Evolutionary conservation across 257 asterid species (phyloP).

Genomic region (Ophiorrhiza pumila): DNA sequence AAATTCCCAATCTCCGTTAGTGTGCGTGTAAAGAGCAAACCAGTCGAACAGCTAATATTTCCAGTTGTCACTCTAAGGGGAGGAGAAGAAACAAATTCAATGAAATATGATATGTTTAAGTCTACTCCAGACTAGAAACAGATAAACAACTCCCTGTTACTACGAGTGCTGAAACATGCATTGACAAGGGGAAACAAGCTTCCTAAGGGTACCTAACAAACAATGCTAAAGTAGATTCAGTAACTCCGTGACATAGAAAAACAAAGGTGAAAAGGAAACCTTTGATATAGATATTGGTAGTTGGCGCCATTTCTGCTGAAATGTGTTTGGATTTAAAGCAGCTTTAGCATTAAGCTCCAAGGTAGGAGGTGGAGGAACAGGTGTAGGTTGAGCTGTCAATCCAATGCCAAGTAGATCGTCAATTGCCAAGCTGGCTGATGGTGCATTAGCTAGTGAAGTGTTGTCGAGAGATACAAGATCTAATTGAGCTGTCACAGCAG

Average conservation of each 20-base stretch:
- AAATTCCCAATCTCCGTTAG: no score
- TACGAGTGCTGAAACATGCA: no score
- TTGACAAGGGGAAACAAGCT: not conserved
- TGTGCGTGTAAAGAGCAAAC: no score
- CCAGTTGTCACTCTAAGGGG: no score
- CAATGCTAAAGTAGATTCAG: not conserved
- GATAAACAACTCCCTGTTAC: no score
- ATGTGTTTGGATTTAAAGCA: constrained; percentile 56
- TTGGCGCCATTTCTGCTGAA: constrained; percentile 99
- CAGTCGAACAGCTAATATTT: no score
- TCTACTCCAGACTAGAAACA: no score
- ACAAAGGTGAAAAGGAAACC: constrained; percentile 36
- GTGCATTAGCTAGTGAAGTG: constrained; percentile 38
- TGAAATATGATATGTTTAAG: no score
- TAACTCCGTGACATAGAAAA: not conserved
- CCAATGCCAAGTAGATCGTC: constrained; percentile 91
- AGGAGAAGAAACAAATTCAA: no score
- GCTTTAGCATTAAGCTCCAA: constrained; percentile 76
- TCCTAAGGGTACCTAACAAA: not conserved
- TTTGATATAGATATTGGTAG: constrained; percentile 62
- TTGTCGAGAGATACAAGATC: constrained; percentile 81
- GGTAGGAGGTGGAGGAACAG: constrained; percentile 50
- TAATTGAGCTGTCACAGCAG: constrained; percentile 37
- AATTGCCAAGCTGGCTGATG: constrained; percentile 55
- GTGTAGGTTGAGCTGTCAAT: constrained; percentile 44